A percentile compares a stretch with the other conserved stretches of the same genome.
Evolutionary conservation across 768 basidiomycete species (phyloP).

Genomic region (Suillus tomentosus): DNA sequence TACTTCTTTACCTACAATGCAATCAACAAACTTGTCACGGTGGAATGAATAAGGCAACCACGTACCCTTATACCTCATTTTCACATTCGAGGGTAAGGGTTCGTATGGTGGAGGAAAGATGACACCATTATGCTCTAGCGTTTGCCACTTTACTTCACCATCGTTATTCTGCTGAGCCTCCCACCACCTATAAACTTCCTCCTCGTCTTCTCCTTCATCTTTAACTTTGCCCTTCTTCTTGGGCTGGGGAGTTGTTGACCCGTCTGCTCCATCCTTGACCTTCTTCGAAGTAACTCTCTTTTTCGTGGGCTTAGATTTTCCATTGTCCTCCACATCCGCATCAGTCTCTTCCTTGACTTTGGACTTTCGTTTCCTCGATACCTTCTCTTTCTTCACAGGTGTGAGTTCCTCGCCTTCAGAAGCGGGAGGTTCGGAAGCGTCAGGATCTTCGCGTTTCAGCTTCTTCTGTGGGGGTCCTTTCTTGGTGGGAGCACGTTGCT

Average conservation of each 20-base stretch:
- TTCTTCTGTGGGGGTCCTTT: constrained; percentile 69
- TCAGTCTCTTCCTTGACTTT: constrained; percentile 52
- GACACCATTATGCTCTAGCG: constrained; percentile 93
- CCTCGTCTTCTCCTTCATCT: constrained; percentile 61
- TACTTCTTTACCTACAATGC: constrained; percentile 65
- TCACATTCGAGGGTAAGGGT: constrained; percentile 76
- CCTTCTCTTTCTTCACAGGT: constrained; percentile 26
- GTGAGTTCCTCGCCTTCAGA: constrained; percentile 39
- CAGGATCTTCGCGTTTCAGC: constrained; percentile 50
- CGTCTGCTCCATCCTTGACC: constrained; percentile 51
- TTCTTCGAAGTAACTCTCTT: constrained; percentile 56
- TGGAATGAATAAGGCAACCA: constrained; percentile 15
- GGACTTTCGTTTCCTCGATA: constrained; percentile 43
- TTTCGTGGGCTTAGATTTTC: constrained; percentile 45
- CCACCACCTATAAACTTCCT: constrained; percentile 87
- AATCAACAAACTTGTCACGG: constrained; percentile 19
- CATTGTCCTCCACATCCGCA: constrained; percentile 49
- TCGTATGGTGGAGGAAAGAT: constrained; percentile 96
- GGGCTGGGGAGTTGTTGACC: constrained; percentile 47
- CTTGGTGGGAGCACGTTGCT: constrained; percentile 43
- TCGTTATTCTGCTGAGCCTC: constrained; percentile 71
- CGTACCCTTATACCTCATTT: constrained; percentile 94
- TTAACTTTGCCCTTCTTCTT: constrained; percentile 62
- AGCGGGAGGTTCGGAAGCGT: constrained; percentile 23
- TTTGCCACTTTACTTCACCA: constrained; percentile 86